Evolutionary conservation across 805 yeast genomes (phyloP), one percentile per base, ranked within the genome.

Genomic region (Pichia gijzeniarum): DNA sequence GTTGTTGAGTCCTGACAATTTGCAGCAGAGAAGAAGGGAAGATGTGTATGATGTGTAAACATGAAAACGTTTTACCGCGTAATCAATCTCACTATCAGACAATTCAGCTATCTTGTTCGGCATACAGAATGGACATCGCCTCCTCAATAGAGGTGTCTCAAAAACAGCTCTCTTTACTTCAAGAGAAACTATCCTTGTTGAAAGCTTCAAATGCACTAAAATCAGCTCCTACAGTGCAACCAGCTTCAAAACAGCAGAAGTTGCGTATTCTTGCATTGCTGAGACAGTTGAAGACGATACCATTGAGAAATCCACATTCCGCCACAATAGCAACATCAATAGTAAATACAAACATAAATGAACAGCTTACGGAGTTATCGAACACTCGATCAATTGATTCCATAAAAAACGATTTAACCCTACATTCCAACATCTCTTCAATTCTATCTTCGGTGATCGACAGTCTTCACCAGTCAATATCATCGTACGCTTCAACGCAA

Each of bases 211-310:
- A 20, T 25, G 16, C 28, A 13, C 5, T 22, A 17, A 19, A 31
- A 21, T 38, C 41, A 28, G 14, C 21, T 18, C 28, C 41, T 18
- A 13, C 13, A n/a, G 12, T 27, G 18, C 13, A 38, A 33, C 20
- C 12, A n/a, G 10, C 43, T 14, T n/a, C 10, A 22, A 12, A 18
- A 22, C 16, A 21, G 9, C 43, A 40, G 18, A 40, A 40, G 16
- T 12, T 40, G 19, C 32, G 43, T 9, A 34, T 40, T 14, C 30
- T 40, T 18, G n/a, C 43, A 3, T 35, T 41, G n/a, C 10, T 31
- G 14, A 35, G 22, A 32, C 32, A 27, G n/a, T 20, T 37, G 6
- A 27, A 38, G 17, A 19, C 27, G 7, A 7, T 41, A 10, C 34
- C 37, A 5, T 14, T 33, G 2, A 34, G 5, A 30, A 14, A 18